Conservation (phyloP, 805 yeast species). For the Zygoascus biomembranicola region DNA sequence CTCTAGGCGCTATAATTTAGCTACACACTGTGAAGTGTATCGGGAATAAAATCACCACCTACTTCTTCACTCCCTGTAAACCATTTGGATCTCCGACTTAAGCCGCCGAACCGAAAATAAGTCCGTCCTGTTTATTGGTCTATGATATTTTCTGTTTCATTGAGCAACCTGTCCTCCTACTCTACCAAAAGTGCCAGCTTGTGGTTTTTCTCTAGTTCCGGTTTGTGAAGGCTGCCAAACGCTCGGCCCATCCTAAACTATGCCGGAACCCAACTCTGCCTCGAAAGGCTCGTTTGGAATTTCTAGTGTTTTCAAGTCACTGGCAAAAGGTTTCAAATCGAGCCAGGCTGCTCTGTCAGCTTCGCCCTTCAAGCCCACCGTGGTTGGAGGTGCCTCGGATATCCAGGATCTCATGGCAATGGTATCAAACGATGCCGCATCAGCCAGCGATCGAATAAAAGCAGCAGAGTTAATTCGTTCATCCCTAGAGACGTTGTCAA, state of each 20-base stretch:
- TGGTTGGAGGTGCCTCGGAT: constrained; percentile 28
- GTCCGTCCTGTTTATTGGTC: no score
- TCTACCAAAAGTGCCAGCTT: no score
- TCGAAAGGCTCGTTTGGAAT: constrained; percentile 9
- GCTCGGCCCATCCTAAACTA: not conserved
- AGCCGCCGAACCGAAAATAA: no score
- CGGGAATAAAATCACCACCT: no score
- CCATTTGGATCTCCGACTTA: no score
- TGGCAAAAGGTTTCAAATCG: constrained; percentile 19
- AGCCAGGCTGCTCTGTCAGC: constrained; percentile 10
- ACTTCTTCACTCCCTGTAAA: no score
- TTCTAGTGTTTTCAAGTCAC: constrained; percentile 24
- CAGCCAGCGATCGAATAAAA: constrained; percentile 29
- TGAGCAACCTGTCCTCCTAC: no score
- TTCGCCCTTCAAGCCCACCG: constrained; percentile 16
- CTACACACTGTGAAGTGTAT: no score
- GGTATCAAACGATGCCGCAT: constrained; percentile 13
- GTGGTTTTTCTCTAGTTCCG: no score
- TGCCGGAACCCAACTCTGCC: not conserved
- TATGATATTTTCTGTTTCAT: no score
- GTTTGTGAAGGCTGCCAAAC: no score
- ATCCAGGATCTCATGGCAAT: constrained; percentile 25
- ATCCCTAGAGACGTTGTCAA: constrained; percentile 42
- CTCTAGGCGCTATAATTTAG: no score
- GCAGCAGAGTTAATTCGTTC: constrained; percentile 46